Evolutionary conservation across 1,284 basidiomycete species (phyloP).

Genomic region (Pulchroboletus neoregius): DNA sequence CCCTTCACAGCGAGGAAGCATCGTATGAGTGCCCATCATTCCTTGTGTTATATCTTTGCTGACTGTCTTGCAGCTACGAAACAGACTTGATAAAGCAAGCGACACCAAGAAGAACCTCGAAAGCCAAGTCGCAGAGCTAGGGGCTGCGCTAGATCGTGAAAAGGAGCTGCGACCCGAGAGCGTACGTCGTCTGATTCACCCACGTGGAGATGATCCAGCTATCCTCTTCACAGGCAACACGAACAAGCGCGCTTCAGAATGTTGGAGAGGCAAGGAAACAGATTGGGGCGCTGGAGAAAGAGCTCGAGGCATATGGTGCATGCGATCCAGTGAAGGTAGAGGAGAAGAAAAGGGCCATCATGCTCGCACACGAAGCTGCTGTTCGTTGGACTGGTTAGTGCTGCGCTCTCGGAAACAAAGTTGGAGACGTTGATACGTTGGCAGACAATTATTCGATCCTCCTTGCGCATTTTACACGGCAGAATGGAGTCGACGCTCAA

Average conservation of each 20-base stretch:
- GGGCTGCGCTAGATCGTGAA: constrained; percentile 48
- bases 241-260: constrained; percentile 46
- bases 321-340: constrained; percentile 80
- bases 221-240: constrained; percentile 45
- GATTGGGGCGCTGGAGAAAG: constrained; percentile 56
- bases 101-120: constrained; percentile 46
- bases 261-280: constrained; percentile 52
- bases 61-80: constrained; percentile 47
- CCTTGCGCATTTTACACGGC: constrained; percentile 59
- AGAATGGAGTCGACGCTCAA: constrained; percentile 50
- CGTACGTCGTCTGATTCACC: constrained; percentile 39
- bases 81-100: constrained; percentile 52
- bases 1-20: constrained; percentile 77
- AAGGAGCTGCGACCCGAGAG: constrained; percentile 58
- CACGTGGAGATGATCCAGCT: background rate
- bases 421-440: constrained; percentile 5
- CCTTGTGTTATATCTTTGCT: constrained; percentile 4
- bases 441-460: constrained; percentile 60
- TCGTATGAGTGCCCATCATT: constrained; percentile 43
- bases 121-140: constrained; percentile 47
- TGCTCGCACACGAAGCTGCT: constrained; percentile 75
- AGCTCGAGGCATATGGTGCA: constrained; percentile 73
- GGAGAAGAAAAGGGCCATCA: constrained; percentile 64
- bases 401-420: background rate
- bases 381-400: constrained; percentile 79